Conservation (phyloP, 305 asterid species). For the Rubia peregrina region DNA sequence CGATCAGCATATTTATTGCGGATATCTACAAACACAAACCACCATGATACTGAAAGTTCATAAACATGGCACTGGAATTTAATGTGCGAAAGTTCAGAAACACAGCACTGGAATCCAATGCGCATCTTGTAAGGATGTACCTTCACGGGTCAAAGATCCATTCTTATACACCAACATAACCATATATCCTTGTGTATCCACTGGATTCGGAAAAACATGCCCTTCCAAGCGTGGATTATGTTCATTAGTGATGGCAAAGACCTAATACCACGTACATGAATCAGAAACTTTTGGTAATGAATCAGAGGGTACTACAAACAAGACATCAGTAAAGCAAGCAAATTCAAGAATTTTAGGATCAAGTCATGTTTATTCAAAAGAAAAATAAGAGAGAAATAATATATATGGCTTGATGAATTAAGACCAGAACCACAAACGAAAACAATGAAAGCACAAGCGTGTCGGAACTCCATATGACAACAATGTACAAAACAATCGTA, state of each 20-base stretch:
- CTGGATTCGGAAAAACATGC: constrained; percentile 68
- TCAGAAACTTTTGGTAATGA: neutral
- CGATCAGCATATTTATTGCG: constrained; percentile 48
- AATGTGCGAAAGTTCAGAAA: too few species aligned
- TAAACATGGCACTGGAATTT: neutral
- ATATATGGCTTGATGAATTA: neutral
- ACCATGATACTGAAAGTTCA: neutral
- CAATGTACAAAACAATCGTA: neutral
- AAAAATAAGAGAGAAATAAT: neutral
- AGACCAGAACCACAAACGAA: neutral
- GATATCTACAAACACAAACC: constrained; percentile 32
- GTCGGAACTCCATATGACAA: neutral
- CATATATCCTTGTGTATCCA: constrained; percentile 53
- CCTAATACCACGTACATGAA: constrained; percentile 19
- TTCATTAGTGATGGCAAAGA: constrained; percentile 55
- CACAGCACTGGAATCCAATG: too few species aligned
- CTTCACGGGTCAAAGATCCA: constrained; percentile 80
- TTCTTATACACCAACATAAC: constrained; percentile 69
- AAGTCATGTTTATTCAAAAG: neutral
- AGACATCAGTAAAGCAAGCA: neutral
- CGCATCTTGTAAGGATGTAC: constrained; percentile 20
- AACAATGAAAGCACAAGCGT: neutral
- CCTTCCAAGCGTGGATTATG: constrained; percentile 64
- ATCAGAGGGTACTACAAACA: neutral
- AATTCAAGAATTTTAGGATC: neutral